Evolutionary conservation across 192 early-diverging fungal genomes (phyloP), one percentile per base, ranked within the genome.

Genomic region (Coemansia sp.): DNA sequence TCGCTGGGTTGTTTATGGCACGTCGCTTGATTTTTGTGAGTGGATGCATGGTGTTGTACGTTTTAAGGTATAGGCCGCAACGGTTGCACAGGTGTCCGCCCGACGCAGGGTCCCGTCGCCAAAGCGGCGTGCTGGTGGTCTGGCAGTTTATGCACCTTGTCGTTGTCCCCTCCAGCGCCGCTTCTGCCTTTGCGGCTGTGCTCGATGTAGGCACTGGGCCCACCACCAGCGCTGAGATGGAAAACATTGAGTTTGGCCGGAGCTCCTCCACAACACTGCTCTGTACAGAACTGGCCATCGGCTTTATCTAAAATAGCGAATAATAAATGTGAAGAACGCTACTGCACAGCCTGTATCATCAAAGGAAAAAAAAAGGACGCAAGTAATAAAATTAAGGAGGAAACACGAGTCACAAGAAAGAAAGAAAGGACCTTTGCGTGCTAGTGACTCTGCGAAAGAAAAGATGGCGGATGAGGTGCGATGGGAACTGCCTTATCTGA

Each of bases 21-120:
- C 78, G 78, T 23, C 73, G 69, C 36, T 76, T 82, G 21, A 71
- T 82, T 21, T 67, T 51, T 4, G 59, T 76, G 3, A 82, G 62
- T 20, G 82, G 82, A 33, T 79, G 82, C 73, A 83, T 77, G n/a
- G 67, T 59, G 50, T 76, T 79, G 76, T 83, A 83, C 5, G 82
- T 73, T 51, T 79, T 79, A 53, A 77, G 74, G 58, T 84, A 84
- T 35, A 84, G 62, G 3, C 89, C 88, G 65, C 92, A 93, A 9
- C 91, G 90, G 72, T 93, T 93, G 65, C 92, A 93, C 51, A 92
- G 86, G 23, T 90, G 88, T 23, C 85, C 85, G 40, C 89, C 90
- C 8, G 77, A 67, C 24, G 84, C 83, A 23, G 89, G 87, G 59
- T 76, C 80, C 34, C 92, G 74, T 13, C 92, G 84, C 92, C 92